phyloP scores from a whole-genome alignment of 371 early-diverging fungal species.

The Batrachochytrium dendrobatidis region DNA sequence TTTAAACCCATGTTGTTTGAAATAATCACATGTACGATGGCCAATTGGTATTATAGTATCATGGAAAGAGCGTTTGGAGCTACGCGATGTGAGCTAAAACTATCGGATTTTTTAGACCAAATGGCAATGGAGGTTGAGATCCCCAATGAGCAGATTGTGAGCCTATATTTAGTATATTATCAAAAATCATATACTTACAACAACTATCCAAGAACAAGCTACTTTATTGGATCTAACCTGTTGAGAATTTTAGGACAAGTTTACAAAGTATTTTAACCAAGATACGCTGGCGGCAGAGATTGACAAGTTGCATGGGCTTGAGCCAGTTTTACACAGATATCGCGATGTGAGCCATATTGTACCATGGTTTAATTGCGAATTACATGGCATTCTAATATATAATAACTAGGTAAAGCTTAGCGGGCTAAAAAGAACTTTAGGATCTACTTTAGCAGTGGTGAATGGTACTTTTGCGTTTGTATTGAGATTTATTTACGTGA shows the following conservation, averaged over 20 bases:
- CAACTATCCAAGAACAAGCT: background rate
- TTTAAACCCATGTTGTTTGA: no score
- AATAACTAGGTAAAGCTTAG: constrained; percentile 17
- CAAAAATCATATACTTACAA: background rate
- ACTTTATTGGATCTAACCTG: background rate
- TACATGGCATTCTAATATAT: constrained; percentile 1
- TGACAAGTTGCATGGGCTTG: constrained; percentile 25
- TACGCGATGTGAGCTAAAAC: constrained; percentile 28
- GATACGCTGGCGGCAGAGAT: constrained; percentile 25
- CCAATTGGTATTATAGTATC: constrained; percentile 7
- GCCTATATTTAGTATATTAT: constrained; percentile 6
- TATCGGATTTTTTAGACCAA: constrained; percentile 27
- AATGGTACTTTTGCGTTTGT: constrained; percentile 4
- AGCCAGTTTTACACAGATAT: constrained; percentile 13
- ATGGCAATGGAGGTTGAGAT: constrained; percentile 38
- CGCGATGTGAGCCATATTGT: constrained; percentile 15
- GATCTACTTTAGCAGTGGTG: constrained; percentile 17
- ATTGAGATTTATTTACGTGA: background rate
- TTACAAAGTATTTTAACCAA: constrained; percentile 24
- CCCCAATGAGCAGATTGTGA: constrained; percentile 24
- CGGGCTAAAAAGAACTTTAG: constrained; percentile 24
- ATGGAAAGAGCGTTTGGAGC: constrained; percentile 40
- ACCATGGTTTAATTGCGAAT: constrained; percentile 3
- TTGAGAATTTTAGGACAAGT: constrained; percentile 19
- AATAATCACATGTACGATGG: background rate